Evolutionary conservation across 2,329 filamentous ascomycete species (phyloP), one percentile per base, ranked within the genome.

Genomic region (Aspergillus udagawae): DNA sequence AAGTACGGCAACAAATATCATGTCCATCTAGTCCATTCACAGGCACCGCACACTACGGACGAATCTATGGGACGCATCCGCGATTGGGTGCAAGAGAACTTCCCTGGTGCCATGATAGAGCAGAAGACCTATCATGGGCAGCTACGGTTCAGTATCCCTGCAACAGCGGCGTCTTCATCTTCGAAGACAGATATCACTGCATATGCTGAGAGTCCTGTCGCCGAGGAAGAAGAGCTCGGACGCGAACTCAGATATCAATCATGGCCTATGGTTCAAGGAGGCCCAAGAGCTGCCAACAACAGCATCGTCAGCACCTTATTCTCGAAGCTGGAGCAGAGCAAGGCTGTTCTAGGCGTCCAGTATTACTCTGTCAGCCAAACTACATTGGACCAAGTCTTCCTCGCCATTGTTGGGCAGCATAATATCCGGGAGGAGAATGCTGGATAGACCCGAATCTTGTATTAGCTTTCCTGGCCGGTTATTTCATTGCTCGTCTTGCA

Each of bases 361-460:
- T 91, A 95, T 73, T 97, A 93, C 74, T 91, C 88, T 51, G 91
- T 96, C 62, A 89, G 85, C 57, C 90, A 91, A 25, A 94, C 91
- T 20, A 95, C 91, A 17, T 77, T 97, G 45, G 92, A 97, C 70
- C 90, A 96, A 73, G 92, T 97, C 0, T 97, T 97, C 74, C 74
- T 97, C 71, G 83, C 83, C 27, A 94, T 97, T 69, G 91, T 96
- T 0, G 87, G 87, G 1, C 83, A 86, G 72, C 89, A 95, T 71
- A 86, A 92, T 70, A 83, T 93, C 6, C 80, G 86, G 63, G 91
- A 95, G 71, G 92, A 93, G 75, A 70, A 66, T 56, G 62, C 42
- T 14, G 79, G 32, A n/a, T 51, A 47, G 21, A 17, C 12, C 21
- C 14, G 21, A 4, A 23, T 4, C 21, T 47, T 47, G 21, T 44